Evolutionary conservation across 176 grass and related monocot species (phyloP), one percentile per base, ranked within the genome.

Genomic region (Eremochloa ophiuroides): DNA sequence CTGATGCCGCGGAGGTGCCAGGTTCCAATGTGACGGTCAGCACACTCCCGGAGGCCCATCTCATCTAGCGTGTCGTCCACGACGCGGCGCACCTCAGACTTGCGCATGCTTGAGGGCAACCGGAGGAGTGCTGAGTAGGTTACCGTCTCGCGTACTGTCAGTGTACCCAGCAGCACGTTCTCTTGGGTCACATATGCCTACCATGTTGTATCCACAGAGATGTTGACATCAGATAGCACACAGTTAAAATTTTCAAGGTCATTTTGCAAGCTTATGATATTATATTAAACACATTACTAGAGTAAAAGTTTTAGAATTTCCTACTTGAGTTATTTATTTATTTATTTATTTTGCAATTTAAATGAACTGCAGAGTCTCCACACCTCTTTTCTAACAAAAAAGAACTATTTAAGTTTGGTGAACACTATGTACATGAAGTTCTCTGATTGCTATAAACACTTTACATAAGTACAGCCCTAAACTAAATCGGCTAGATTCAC

Each of bases 121-220:
- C 97, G 88, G 16, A 99, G 77, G 22, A 91, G 77, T 6, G 93
- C 97, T 3, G 97, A 99, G 77, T 99, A 99, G 25, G 89, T 91
- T 10, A 99, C 71, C 5, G 93, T 93, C 85, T 99, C 97, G 3
- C 93, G 74, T 13, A 99, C 97, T 0, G 97, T 99, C 35, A 99
- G 80, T 3, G 97, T 99, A 6, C 97, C 93, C 43, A 99, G 91
- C 34, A 95, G 69, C 35, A 91, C 88, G 75, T 96, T 99, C 76
- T 99, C 97, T 73, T 99, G 97, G 7, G 93, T 99, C 76, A 99
- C 97, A 7, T 99, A 99, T 1, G 97, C 97, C 97, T 99, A 77
- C 22, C 4, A 5, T 60, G n/a, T 38, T 1, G 35, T 20, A 12
- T n/a, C 33, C n/a, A 69, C 10, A 22, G 2, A 55, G n/a, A 80